Percentiles rank a stretch among this genome's conserved stretches.
phyloP scores from a whole-genome alignment of 2,329 filamentous ascomycete genomes.

The Juglanconis oblonga region DNA sequence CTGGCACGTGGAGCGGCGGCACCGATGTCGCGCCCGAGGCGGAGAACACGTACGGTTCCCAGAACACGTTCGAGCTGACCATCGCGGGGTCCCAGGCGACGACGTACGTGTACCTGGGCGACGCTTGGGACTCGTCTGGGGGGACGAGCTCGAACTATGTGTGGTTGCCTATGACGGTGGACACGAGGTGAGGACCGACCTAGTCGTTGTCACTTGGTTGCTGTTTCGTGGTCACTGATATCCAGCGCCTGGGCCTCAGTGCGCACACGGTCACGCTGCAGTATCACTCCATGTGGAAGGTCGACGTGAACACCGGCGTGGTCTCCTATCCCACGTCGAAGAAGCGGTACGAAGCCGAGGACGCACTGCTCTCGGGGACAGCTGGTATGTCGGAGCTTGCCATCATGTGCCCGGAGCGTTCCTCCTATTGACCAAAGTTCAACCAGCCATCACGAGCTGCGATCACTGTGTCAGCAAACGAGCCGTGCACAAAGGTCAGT shows the following conservation, averaged over 20 bases:
- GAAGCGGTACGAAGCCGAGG: slow-evolving; percentile 34
- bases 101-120: slow-evolving; percentile 36
- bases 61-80: slow-evolving; percentile 35
- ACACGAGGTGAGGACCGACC: slow-evolving; percentile 25
- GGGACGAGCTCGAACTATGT: slow-evolving; percentile 34
- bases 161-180: slow-evolving; percentile 36
- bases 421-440: neutral
- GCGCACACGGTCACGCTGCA: slow-evolving; percentile 32
- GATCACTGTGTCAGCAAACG: slow-evolving; percentile 10
- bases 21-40: slow-evolving; percentile 33
- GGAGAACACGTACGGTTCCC: slow-evolving; percentile 34
- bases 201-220: neutral
- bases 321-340: slow-evolving; percentile 28
- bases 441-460: slow-evolving; percentile 1
- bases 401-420: neutral
- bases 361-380: slow-evolving; percentile 26
- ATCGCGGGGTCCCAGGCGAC: slow-evolving; percentile 30
- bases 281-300: slow-evolving; percentile 38
- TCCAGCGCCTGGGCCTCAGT: slow-evolving; percentile 8
- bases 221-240: neutral
- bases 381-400: slow-evolving; percentile 22
- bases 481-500: slow-evolving; percentile 1
- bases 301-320: slow-evolving; percentile 35
- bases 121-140: slow-evolving; percentile 34
- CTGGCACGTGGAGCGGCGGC: slow-evolving; percentile 31